phyloP scores from a whole-genome alignment of 2,329 filamentous ascomycete genomes.

The Aureobasidium sp. region DNA sequence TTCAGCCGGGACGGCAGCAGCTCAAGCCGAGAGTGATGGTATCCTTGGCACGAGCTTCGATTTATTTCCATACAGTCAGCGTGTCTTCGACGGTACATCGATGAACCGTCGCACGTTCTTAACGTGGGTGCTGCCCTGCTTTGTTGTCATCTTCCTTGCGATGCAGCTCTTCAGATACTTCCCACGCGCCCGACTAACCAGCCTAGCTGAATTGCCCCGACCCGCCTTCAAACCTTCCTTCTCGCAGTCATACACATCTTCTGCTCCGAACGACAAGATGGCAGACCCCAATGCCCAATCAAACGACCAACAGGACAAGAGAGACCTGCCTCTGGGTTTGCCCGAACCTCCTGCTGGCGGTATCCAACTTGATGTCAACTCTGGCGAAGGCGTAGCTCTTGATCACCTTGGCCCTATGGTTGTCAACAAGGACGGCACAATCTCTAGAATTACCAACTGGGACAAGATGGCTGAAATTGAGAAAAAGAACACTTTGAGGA shows the following conservation, averaged over 20 bases:
- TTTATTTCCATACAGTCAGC: background rate
- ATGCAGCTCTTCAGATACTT: slow-evolving; percentile 9
- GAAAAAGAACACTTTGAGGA: slow-evolving; percentile 54
- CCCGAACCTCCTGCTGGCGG: slow-evolving; percentile 16
- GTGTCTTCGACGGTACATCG: background rate
- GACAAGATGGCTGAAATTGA: slow-evolving; percentile 60
- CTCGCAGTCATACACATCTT: background rate
- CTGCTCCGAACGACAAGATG: background rate
- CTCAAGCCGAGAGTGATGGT: background rate
- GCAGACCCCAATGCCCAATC: background rate
- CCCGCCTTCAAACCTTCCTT: background rate
- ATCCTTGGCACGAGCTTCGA: background rate
- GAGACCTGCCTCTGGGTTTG: slow-evolving; percentile 14
- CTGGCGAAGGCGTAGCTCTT: slow-evolving; percentile 42
- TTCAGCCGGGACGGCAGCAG: background rate
- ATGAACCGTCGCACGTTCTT: slow-evolving; percentile 10
- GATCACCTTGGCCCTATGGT: slow-evolving; percentile 66
- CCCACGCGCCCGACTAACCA: slow-evolving; percentile 2
- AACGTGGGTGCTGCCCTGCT: slow-evolving; percentile 4
- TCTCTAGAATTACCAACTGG: slow-evolving; percentile 68
- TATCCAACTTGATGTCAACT: slow-evolving; percentile 29
- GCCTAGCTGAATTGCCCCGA: background rate
- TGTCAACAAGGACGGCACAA: slow-evolving; percentile 61
- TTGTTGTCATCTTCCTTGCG: background rate
- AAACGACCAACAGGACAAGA: background rate